These are phyloP conservation scores for Leavenworthia alabamica DNA, from an alignment of 345 rosid genomes.

Conservation along the genomic window DNA sequence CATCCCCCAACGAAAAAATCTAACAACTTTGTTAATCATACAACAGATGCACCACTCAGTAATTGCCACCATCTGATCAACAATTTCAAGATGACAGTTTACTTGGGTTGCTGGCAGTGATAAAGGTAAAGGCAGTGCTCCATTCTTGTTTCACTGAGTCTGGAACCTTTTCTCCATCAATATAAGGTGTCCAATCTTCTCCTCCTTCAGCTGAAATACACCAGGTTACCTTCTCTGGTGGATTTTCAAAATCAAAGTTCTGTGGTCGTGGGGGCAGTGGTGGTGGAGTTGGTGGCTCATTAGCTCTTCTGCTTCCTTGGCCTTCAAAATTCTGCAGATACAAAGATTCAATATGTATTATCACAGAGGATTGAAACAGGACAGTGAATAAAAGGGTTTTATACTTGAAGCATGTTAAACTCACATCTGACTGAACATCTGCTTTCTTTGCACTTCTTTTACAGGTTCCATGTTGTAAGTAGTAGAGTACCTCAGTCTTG, in stretches of 20 bases:
- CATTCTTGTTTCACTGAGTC: constrained; percentile 40
- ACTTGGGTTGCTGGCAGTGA: constrained; percentile 24
- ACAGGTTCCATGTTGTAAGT: constrained; percentile 28
- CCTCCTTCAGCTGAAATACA: constrained; percentile 22
- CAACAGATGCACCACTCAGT: not conserved
- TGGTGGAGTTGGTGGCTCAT: not conserved
- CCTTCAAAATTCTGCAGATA: constrained; percentile 28
- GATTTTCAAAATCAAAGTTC: constrained; percentile 44
- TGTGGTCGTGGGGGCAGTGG: not conserved
- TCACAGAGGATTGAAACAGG: not conserved
- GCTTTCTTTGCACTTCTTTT: constrained; percentile 18
- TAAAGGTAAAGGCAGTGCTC: constrained; percentile 40
- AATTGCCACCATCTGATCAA: not conserved
- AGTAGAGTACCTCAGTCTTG: constrained; percentile 31
- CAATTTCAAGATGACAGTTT: constrained; percentile 1
- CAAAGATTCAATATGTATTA: not conserved
- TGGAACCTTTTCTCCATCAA: constrained; percentile 37
- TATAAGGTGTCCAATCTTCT: constrained; percentile 47
- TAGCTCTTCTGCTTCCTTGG: constrained; percentile 23
- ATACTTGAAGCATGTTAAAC: constrained; percentile 12
- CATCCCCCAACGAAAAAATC: too few species aligned
- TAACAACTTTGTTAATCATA: constrained; percentile 6
- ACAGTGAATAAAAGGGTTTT: not conserved
- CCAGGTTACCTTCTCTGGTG: constrained; percentile 60
- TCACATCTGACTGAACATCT: constrained; percentile 36